Base-by-base conservation (phyloP, 257 asterid species). In the Anisodus tanguticus region DNA sequence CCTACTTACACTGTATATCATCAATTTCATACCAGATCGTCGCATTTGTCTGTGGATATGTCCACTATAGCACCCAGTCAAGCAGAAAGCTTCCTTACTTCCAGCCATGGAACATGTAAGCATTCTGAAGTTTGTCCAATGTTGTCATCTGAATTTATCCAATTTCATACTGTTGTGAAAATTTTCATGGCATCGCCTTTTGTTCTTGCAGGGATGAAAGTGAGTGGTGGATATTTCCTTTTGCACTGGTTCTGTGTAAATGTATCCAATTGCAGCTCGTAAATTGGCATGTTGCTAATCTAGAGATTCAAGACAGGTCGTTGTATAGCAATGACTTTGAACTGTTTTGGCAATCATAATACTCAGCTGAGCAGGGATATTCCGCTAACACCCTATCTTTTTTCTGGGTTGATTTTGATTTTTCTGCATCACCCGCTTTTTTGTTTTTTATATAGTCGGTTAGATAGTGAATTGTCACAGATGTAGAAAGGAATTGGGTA, bases 171-270 rank as follows among this genome's bases (percentile, higher is more conserved):
- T 35, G 4, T 57, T 79, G 64, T 54, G 69, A 8, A 43, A 15
- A 2, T 55, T 53, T 6, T 19, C 51, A 54, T 13, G 19, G 4
- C 13, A 0, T 5, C 16, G 47, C 19, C 71, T 3, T 41, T 10
- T 68, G 43, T 8, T 82, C 60, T 12, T 82, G 90, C 95, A 97
- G 99, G 98, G 99, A 93, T 85, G 99, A 95, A 91, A 91, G 97
- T 86, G 99, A 93, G 82, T 97, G 98, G 99, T 97, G 99, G 99
- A 95, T 97, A 39, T 97, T 97, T 63, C 99, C 99, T 37, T 87
- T 92, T 51, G 97, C 94, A 62, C 92, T 97, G 85, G 88, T 95
- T 43, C 58, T 93, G 87, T 97, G 98, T 90, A 97, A 97, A 90
- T 92, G 95, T 86, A 87, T 95, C 88, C 99, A 95, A 79, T 95